Base-by-base conservation (phyloP, 2,329 filamentous ascomycete genomes). In the Coniella lustricola region DNA sequence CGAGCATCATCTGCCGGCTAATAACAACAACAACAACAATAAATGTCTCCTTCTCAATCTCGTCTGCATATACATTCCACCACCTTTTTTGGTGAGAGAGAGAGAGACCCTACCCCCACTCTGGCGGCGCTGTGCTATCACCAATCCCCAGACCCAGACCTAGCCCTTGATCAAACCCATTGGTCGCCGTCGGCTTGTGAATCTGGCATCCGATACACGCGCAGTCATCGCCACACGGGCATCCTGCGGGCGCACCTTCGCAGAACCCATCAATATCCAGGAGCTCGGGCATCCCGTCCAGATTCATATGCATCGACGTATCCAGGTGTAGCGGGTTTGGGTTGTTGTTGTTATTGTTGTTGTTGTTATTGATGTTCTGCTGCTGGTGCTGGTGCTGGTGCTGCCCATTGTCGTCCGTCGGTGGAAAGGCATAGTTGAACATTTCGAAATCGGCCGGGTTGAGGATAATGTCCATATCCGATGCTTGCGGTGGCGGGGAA, bases 151-250 rank as follows among this genome's bases (percentile, higher is more conserved):
- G 10, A 8, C 38, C 16, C 35, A 31, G n/a, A 7, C 21, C 12
- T 17, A 45, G 17, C 2, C 33, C 38, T n/a, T 42, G 39, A 7
- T 20, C 38, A 29, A 25, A 12, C 4, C 44, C 36, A 17, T 46
- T 32, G 42, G 18, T 55, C 31, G 18, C 35, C 46, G 44, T 34
- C 16, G 50, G 44, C 25, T 65, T 66, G 47, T 81, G 77, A 44
- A 80, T 76, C 43, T 71, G 67, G 54, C 78, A 81, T 3, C 77
- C 77, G 2, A 79, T 62, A 54, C 78, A 82, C 52, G 74, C 66
- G 49, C 78, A 82, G 52, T 79, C 76, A 50, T 81, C 76, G 8
- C 78, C 77, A 48, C 79, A 82, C 1, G 73, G 75, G 57, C 78
- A 82, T 3, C 47, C 50, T 9, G 50, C 50, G 3, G 47, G 43